Percentiles rank a stretch among this genome's conserved stretches.
Conservation (phyloP, 345 rosid genomes). For the Camelina laxa region DNA sequence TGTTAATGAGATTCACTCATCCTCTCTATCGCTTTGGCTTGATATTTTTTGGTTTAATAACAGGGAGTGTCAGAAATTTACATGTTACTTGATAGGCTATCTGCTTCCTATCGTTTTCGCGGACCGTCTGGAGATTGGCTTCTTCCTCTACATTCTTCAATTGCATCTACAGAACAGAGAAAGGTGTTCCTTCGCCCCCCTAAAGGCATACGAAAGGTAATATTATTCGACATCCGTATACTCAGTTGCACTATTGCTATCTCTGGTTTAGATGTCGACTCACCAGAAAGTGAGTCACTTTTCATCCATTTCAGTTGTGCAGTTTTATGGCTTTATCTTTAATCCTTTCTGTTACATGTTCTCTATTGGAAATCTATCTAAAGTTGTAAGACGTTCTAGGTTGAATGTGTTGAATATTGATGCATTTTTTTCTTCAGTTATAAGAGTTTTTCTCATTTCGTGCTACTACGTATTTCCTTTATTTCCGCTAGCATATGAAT, state of each 20-base stretch:
- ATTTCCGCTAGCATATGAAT: background rate
- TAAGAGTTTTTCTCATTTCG: slow-evolving; percentile 1
- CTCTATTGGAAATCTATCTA: background rate
- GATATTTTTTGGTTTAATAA: slow-evolving; percentile 24
- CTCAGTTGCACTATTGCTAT: slow-evolving; percentile 21
- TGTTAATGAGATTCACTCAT: slow-evolving; percentile 12
- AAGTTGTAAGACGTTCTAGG: background rate
- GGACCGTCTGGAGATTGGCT: slow-evolving; percentile 84
- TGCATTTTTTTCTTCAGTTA: slow-evolving; percentile 17
- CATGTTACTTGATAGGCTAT: slow-evolving; percentile 66
- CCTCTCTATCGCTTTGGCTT: slow-evolving; percentile 25
- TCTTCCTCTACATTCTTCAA: slow-evolving; percentile 87
- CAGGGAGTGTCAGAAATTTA: slow-evolving; percentile 88
- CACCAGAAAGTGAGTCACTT: background rate
- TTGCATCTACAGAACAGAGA: slow-evolving; percentile 74
- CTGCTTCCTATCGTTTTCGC: slow-evolving; percentile 81
- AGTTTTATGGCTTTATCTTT: background rate
- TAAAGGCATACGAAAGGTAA: slow-evolving; percentile 74
- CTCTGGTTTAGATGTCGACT: slow-evolving; percentile 19
- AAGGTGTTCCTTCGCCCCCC: slow-evolving; percentile 82
- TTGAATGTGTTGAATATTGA: slow-evolving; percentile 20
- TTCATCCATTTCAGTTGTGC: background rate
- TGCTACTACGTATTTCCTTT: slow-evolving; percentile 6
- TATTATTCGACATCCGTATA: background rate
- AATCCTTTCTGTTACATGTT: slow-evolving; percentile 6